Evolutionary conservation across 2,329 filamentous ascomycete species (phyloP), one percentile per base, ranked within the genome.

Genomic region (Alternaria viburni): DNA sequence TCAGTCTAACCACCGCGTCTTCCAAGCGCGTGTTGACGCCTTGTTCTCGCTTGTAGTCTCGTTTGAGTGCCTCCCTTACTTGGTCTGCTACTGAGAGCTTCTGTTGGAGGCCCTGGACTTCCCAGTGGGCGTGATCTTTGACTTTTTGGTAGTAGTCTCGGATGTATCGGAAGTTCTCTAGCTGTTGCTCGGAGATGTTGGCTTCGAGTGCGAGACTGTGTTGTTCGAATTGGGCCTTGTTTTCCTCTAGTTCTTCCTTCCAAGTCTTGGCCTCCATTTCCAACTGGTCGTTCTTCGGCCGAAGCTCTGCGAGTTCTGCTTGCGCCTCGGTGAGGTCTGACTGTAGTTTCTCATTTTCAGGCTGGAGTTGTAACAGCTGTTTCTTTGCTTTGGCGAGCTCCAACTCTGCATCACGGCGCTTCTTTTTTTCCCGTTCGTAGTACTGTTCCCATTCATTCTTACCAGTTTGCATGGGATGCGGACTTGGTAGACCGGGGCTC

Each of bases 81-180:
- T 32, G 45, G 3, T 66, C 66, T n/a, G 62, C 17, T 1, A n/a
- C 49, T 5, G 30, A 17, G 12, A 67, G 45, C 15, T 58, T 59
- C 10, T 47, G 30, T 28, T 67, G 68, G 6, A 67, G 46, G 3
- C 17, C 46, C 10, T 44, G 21, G 23, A 64, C 17, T 17, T 55
- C 9, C 59, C 61, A 70, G 28, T 66, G 17, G 12, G 58, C 32
- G 3, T 45, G 41, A 13, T 69, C 62, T 1, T 49, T 54, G 6
- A 36, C 57, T 6, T 67, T 66, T 10, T 52, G 30, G 28, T 60
- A 49, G 49, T 70, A 70, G 5, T 64, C 55, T 50, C 54, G 49
- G 54, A 69, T 65, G 44, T 66, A 65, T 3, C 28, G 12, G 13
- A 56, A 36, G 15, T 43, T 45, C 13, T 68, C 68, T 2, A 52